phyloP scores from a whole-genome alignment of 139 green algal genomes.

The Picochlorum sp. region DNA sequence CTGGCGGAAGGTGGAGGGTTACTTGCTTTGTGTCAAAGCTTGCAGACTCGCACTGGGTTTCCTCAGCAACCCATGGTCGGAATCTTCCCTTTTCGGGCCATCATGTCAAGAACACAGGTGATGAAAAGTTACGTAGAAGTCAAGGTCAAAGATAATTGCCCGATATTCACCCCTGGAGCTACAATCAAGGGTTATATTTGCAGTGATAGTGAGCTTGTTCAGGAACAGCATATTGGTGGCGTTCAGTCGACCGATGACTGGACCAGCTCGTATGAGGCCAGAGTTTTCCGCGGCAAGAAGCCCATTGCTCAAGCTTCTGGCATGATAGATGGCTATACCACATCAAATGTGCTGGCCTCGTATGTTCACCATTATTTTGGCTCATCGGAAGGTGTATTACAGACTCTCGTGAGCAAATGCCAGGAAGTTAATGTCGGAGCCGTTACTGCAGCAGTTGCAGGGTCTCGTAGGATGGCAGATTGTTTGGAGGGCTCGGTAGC shows the following conservation, averaged over 20 bases:
- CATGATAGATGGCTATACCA: conserved; percentile 61
- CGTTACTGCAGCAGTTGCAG: conserved; percentile 10
- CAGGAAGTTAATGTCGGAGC: conserved; percentile 42
- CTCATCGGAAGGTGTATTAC: conserved; percentile 29
- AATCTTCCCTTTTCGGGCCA: conserved; percentile 78
- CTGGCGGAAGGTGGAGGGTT: conserved; percentile 85
- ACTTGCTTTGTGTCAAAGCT: conserved; percentile 68
- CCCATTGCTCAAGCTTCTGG: neutral
- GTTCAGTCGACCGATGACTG: neutral
- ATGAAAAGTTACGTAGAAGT: conserved; percentile 71
- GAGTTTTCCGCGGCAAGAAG: too few relatives aligned
- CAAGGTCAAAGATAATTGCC: conserved; percentile 26
- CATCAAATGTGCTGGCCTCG: conserved; percentile 61
- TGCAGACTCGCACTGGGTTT: conserved; percentile 34
- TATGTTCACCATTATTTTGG: conserved; percentile 85
- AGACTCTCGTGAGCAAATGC: conserved; percentile 47
- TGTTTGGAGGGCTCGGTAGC: conserved; percentile 1
- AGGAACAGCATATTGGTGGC: conserved; percentile 40
- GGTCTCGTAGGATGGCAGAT: conserved; percentile 5
- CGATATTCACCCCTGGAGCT: conserved; percentile 54
- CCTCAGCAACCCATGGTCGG: conserved; percentile 40
- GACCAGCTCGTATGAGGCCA: neutral
- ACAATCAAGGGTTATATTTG: conserved; percentile 59
- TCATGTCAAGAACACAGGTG: conserved; percentile 34
- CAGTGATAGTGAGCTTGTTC: conserved; percentile 65